Evolutionary conservation across 2,329 filamentous ascomycete species (phyloP).

Genomic region (Xylariaceae sp.): DNA sequence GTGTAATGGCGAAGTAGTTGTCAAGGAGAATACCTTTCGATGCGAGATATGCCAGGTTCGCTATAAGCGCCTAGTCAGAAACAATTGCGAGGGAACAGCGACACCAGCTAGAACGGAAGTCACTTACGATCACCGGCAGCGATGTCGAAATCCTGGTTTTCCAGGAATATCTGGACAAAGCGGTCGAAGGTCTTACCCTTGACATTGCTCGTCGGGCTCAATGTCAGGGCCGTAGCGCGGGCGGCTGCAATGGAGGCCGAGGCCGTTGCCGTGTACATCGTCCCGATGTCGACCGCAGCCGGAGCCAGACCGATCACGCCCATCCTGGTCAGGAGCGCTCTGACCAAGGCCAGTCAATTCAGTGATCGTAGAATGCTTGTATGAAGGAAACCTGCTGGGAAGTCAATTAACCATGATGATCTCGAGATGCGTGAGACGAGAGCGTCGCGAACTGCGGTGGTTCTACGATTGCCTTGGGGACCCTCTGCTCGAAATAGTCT

Average conservation of each 20-base stretch:
- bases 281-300: conserved; percentile 8
- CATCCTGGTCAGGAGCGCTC: conserved; percentile 7
- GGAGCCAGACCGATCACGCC: conserved; percentile 6
- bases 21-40: conserved; percentile 51
- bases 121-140: conserved; percentile 42
- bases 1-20: conserved; percentile 50
- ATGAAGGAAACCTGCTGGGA: too few relatives aligned
- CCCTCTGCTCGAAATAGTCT: too few relatives aligned
- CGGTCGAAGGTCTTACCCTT: conserved; percentile 55
- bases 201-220: conserved; percentile 41
- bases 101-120: background rate
- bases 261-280: conserved; percentile 16
- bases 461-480: background rate
- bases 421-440: background rate
- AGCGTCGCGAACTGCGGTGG: background rate
- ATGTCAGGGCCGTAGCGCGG: conserved; percentile 38
- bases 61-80: conserved; percentile 10
- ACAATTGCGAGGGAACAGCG: background rate
- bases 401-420: background rate
- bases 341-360: background rate
- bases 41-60: conserved; percentile 44
- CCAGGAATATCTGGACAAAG: conserved; percentile 60
- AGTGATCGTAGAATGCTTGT: background rate
- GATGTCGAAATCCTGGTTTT: conserved; percentile 51
- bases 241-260: conserved; percentile 12